Evolutionary conservation across 2,329 filamentous ascomycete genomes (phyloP), one percentile per base, ranked within the genome.

Genomic region (Aspergillus phoenicis): DNA sequence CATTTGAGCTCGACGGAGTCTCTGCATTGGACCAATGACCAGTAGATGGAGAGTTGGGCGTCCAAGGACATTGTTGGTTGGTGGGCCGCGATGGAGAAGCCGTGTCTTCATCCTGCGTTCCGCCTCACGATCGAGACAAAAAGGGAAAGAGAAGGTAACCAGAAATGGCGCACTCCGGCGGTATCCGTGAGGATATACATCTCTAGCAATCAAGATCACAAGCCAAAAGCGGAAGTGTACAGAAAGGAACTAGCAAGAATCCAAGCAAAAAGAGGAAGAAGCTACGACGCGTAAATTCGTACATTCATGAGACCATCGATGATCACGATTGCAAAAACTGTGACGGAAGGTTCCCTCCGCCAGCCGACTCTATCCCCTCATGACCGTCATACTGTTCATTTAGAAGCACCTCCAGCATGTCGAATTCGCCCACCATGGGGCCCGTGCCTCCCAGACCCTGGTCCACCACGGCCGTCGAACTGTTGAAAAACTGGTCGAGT

Each of bases 391-490:
- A 77, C 28, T 76, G 75, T 64, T 80, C 77, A 52, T 80, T 79
- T 26, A 80, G 71, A 13, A 81, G 70, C 5, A 81, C 76, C 64
- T 81, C 79, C n/a, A 82, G 67, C 78, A 81, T 80, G 60, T 82
- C 80, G 58, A 79, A 79, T 49, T 80, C 84, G 2, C 84, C 85
- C 13, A 88, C 78, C 73, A 86, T 85, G n/a, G 85, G 85, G 0
- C 86, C 86, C 20, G 82, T 85, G 22, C 87, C 85, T 57, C 86
- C 84, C 1, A 84, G 81, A 11, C 83, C 84, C 68, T 83, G 83
- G 62, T 81, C 78, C 45, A 81, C 79, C 4, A 73, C 75, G 2
- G 74, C 75, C 8, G 75, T 77, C 15, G 78, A 77, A 56, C 73
- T 79, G 64, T 83, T 82, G 57, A 87, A 80, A 62, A 88, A 80